A percentile compares a stretch with the other conserved stretches of the same genome.
phyloP scores from a whole-genome alignment of 768 basidiomycete genomes.

The Crucibulum laeve region DNA sequence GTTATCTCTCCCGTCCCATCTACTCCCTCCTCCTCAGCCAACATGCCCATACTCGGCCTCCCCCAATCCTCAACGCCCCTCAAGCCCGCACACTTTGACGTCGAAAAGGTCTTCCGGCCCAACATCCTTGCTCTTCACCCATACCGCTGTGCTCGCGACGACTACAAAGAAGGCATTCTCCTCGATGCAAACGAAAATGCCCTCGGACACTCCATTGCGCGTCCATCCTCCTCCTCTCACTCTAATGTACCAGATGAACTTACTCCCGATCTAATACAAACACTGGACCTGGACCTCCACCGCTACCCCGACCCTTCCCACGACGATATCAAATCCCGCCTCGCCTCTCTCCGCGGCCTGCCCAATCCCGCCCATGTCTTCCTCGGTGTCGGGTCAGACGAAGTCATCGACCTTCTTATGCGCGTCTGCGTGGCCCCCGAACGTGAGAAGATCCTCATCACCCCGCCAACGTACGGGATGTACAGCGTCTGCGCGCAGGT shows the following conservation, averaged over 20 bases:
- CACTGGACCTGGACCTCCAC: constrained; percentile 58
- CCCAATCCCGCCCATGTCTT: constrained; percentile 70
- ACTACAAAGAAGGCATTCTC: constrained; percentile 87
- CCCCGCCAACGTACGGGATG: constrained; percentile 98
- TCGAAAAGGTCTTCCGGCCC: constrained; percentile 82
- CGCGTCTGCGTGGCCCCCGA: constrained; percentile 79
- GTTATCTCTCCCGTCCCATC: too few species aligned
- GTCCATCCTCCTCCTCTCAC: constrained; percentile 10
- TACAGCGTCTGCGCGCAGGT: constrained; percentile 92
- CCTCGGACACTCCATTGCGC: constrained; percentile 76
- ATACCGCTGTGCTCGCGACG: constrained; percentile 94
- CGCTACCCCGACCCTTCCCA: constrained; percentile 95
- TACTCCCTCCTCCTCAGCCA: too few species aligned
- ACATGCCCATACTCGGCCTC: constrained; percentile 67
- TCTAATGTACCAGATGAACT: constrained; percentile 17
- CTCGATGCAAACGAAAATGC: constrained; percentile 99
- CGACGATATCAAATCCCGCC: constrained; percentile 67
- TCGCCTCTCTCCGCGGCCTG: constrained; percentile 70
- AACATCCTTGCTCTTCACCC: constrained; percentile 91
- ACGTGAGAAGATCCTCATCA: constrained; percentile 79
- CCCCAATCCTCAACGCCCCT: constrained; percentile 33
- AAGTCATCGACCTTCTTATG: constrained; percentile 92
- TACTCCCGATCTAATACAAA: constrained; percentile 29
- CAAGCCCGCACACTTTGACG: constrained; percentile 77
- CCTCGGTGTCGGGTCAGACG: constrained; percentile 95